A percentile compares a stretch with the other conserved stretches of the same genome.
phyloP scores from a whole-genome alignment of 768 basidiomycete genomes.

The Kwoniella sp. region DNA sequence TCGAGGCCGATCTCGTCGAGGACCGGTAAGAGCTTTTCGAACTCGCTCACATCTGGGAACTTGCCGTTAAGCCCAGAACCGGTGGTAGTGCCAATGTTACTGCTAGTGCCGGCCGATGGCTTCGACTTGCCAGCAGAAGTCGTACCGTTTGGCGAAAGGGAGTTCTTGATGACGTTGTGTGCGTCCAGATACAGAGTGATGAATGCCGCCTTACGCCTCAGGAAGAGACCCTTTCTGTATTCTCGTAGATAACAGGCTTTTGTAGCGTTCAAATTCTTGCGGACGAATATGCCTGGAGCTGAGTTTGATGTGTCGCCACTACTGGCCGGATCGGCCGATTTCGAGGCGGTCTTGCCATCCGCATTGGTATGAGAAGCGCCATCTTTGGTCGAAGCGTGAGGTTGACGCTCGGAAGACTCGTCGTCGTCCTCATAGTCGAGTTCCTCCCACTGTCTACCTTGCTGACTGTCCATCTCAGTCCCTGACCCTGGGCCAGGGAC shows the following conservation, averaged over 20 bases:
- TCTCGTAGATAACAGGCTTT: not conserved
- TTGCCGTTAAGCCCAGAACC: no score
- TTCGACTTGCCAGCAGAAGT: not conserved
- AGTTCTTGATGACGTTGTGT: constrained; percentile 26
- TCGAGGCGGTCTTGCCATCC: not conserved
- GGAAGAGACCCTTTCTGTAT: constrained; percentile 17
- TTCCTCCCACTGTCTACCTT: no score
- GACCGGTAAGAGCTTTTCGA: constrained; percentile 46
- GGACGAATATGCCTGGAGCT: not conserved
- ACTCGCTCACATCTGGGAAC: constrained; percentile 37
- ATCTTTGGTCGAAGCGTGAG: no score
- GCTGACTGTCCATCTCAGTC: not conserved
- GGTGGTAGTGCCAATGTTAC: not conserved
- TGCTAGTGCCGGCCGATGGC: not conserved
- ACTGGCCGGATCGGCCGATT: not conserved
- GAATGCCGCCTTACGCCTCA: constrained; percentile 40
- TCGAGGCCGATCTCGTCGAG: constrained; percentile 41
- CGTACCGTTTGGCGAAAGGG: not conserved
- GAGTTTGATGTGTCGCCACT: not conserved
- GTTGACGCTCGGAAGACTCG: not conserved
- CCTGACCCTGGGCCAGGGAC: no score
- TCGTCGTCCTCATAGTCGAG: not conserved
- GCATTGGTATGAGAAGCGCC: no score
- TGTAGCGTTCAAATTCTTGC: not conserved
- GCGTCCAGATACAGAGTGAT: constrained; percentile 45